A percentile compares a stretch with the other conserved stretches of the same genome.
These are phyloP conservation scores for Blastocystis sp. DNA, from an alignment of 352 stramenopile species.

Conservation along the genomic window DNA sequence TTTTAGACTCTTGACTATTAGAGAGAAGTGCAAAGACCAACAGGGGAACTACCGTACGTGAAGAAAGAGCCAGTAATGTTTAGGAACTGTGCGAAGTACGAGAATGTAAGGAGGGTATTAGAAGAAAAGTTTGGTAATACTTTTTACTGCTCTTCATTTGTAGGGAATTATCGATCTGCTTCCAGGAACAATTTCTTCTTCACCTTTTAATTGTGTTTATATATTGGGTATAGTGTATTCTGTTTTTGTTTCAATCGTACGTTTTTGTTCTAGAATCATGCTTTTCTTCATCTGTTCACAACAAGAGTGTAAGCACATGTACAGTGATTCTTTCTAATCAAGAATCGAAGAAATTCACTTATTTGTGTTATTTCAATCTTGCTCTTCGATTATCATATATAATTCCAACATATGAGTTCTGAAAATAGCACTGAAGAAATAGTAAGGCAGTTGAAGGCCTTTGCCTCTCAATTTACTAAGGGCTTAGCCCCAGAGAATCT, in stretches of 20 bases:
- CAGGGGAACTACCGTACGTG: neutral
- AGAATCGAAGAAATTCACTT: neutral
- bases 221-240: neutral
- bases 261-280: neutral
- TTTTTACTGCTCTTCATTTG: too few species aligned
- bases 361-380: neutral
- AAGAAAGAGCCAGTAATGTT: neutral
- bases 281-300: neutral
- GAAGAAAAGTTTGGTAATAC: neutral
- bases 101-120: neutral
- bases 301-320: neutral
- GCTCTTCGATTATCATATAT: neutral
- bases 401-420: neutral
- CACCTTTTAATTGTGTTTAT: neutral
- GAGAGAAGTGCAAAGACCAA: neutral
- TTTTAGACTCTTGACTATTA: neutral
- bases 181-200: too few species aligned
- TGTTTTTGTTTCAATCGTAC: neutral
- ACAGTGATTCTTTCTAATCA: neutral
- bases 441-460: neutral
- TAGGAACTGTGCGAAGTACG: constrained; percentile 42
- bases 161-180: too few species aligned
- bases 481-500: neutral
- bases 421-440: neutral
- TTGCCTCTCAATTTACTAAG: neutral